These are phyloP conservation scores for Myrica gale DNA, from an alignment of 306 rosid genomes.

Conservation along the genomic window DNA sequence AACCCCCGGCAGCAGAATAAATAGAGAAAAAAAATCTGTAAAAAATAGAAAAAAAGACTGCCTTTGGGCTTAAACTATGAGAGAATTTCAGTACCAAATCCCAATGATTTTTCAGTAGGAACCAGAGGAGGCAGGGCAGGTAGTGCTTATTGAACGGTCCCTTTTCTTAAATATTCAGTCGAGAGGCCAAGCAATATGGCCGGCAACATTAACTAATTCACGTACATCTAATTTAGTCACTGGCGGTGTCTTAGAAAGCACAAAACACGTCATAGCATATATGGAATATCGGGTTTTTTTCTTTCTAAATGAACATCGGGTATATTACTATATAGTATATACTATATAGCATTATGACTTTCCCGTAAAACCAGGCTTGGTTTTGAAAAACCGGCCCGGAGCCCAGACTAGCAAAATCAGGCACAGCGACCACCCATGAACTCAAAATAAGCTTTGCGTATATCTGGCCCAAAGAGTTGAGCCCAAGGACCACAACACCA, in stretches of 20 bases:
- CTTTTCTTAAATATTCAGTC: background rate
- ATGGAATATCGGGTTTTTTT: no score
- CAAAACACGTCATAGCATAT: slow-evolving; percentile 15
- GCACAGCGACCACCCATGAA: background rate
- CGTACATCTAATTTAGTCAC: slow-evolving; percentile 24
- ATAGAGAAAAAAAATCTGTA: background rate
- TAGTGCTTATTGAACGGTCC: background rate
- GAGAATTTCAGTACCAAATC: no score
- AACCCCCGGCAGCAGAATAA: slow-evolving; percentile 36
- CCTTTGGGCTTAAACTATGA: no score
- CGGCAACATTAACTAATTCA: slow-evolving; percentile 28
- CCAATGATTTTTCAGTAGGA: no score
- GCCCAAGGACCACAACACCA: background rate
- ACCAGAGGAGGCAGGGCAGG: background rate
- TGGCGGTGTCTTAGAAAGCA: slow-evolving; percentile 23
- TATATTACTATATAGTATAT: no score
- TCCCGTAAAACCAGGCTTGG: no score
- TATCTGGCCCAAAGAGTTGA: no score
- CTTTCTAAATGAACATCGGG: no score
- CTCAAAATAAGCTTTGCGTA: no score
- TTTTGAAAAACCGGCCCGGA: no score
- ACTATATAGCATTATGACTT: no score
- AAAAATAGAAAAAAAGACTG: background rate
- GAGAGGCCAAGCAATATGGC: slow-evolving; percentile 21
- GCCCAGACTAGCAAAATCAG: background rate